Conservation (phyloP, 2,329 filamentous ascomycete species). For the Colletotrichum coccodes region DNA sequence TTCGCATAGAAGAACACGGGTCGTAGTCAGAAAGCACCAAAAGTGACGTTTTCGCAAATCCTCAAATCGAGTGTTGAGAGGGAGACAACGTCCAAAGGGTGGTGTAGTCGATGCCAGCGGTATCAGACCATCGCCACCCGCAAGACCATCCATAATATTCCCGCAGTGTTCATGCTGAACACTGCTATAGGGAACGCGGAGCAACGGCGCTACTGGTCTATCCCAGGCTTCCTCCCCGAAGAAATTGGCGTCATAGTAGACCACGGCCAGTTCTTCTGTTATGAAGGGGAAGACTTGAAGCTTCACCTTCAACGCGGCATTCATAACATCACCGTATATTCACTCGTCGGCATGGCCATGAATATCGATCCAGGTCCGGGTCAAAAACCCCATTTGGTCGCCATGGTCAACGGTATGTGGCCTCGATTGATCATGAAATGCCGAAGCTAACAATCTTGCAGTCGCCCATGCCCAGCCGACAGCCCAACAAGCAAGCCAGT, state of each 20-base stretch:
- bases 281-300: slow-evolving; percentile 89
- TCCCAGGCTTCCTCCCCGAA: slow-evolving; percentile 89
- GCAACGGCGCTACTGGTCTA: slow-evolving; percentile 85
- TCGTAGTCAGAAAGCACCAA: slow-evolving; percentile 61
- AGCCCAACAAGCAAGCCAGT: slow-evolving; percentile 72
- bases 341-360: slow-evolving; percentile 87
- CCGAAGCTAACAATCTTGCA: slow-evolving; percentile 40
- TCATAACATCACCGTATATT: slow-evolving; percentile 88
- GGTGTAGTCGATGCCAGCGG: slow-evolving; percentile 90
- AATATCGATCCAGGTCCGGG: slow-evolving; percentile 89
- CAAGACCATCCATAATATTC: slow-evolving; percentile 85
- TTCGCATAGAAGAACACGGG: slow-evolving; percentile 54
- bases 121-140: slow-evolving; percentile 90
- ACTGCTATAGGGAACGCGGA: slow-evolving; percentile 78
- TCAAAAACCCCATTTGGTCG: slow-evolving; percentile 90
- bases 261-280: slow-evolving; percentile 92
- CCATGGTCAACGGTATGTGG: slow-evolving; percentile 81
- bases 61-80: slow-evolving; percentile 93
- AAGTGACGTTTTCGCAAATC: slow-evolving; percentile 84
- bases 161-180: slow-evolving; percentile 89
- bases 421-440: background rate
- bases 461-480: slow-evolving; percentile 74
- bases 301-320: slow-evolving; percentile 81
- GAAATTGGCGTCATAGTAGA: slow-evolving; percentile 94
- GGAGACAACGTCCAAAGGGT: slow-evolving; percentile 88